Evolutionary conservation across 2,329 filamentous ascomycete species (phyloP), one percentile per base, ranked within the genome.

Genomic region (Aspergillus fumigatus): DNA sequence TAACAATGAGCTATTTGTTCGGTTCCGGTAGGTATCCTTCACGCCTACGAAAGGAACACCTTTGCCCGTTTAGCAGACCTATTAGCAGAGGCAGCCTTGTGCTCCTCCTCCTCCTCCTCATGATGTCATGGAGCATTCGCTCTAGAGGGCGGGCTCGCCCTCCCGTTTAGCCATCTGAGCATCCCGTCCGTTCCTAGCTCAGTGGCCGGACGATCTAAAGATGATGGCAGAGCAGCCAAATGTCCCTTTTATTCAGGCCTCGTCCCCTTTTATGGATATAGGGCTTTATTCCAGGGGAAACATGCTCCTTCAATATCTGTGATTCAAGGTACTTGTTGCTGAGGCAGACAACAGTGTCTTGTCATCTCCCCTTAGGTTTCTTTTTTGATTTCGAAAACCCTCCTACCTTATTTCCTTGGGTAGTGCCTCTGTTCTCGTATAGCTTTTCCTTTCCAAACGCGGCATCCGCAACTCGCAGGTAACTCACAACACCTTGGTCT

Each of bases 401-500:
- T 54, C 65, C 60, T 38, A 58, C 60, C 53, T 75, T 75, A 7
- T 62, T 62, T 0, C 70, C 69, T n/a, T 59, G 60, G 10, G 64
- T 59, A 19, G 58, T 54, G 48, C 64, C 64, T 50, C 66, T 67
- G 26, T 68, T 62, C 67, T 87, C 84, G 66, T 85, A 91, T 40
- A 96, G 67, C 71, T 77, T 84, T 73, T 96, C 91, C 60, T 85
- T 82, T 0, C 81, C 87, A 74, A 97, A 97, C 0, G 87, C 87
- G 10, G 86, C 86, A 77, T 97, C 92, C 1, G 84, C 85, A 57
- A 97, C 81, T 25, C 89, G 80, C 67, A 97, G 79, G 70, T 93
- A 97, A 71, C 93, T 97, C 48, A 92, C 88, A 23, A 97, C 82
- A 0, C 94, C 94, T 60, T 91, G 84, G 70, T 97, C 94, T 35